phyloP scores from a whole-genome alignment of 495 filamentous ascomycete species.

The Penicillium herquei region DNA sequence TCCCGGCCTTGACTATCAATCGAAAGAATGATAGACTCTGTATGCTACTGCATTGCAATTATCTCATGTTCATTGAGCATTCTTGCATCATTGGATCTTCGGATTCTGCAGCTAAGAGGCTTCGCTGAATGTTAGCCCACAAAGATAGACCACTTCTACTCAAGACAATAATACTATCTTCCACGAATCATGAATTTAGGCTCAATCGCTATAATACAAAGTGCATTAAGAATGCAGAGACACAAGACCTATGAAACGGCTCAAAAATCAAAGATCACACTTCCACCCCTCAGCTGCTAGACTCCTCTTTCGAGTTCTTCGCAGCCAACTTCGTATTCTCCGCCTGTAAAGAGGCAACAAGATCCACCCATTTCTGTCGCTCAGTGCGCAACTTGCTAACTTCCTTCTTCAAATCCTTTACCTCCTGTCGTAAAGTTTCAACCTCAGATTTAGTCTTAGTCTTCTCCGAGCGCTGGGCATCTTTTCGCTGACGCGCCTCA shows the following conservation, averaged over 20 bases:
- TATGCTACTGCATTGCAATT: too few species aligned
- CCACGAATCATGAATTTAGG: too few species aligned
- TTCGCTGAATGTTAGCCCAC: too few species aligned
- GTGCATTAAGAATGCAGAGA: not conserved
- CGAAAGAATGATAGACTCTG: too few species aligned
- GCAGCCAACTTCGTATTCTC: slow-evolving; percentile 55
- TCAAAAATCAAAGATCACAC: not conserved
- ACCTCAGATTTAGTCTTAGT: slow-evolving; percentile 39
- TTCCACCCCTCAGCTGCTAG: not conserved
- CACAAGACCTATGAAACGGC: not conserved
- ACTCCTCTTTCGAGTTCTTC: slow-evolving; percentile 6
- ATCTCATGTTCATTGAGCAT: too few species aligned
- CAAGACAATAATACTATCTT: too few species aligned
- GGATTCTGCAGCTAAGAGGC: too few species aligned
- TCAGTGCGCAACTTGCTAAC: slow-evolving; percentile 56
- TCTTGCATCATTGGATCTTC: too few species aligned
- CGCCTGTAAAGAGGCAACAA: slow-evolving; percentile 62
- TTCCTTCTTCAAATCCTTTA: slow-evolving; percentile 53
- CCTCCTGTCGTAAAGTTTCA: slow-evolving; percentile 55
- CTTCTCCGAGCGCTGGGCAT: slow-evolving; percentile 62
- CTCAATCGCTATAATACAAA: not conserved
- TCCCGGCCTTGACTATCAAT: too few species aligned
- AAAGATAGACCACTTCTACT: too few species aligned
- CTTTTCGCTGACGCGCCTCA: slow-evolving; percentile 47
- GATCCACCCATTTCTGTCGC: slow-evolving; percentile 59